These are phyloP conservation scores for Fulvia fulva DNA, from an alignment of 2,329 filamentous ascomycete genomes.

Conservation along the genomic window DNA sequence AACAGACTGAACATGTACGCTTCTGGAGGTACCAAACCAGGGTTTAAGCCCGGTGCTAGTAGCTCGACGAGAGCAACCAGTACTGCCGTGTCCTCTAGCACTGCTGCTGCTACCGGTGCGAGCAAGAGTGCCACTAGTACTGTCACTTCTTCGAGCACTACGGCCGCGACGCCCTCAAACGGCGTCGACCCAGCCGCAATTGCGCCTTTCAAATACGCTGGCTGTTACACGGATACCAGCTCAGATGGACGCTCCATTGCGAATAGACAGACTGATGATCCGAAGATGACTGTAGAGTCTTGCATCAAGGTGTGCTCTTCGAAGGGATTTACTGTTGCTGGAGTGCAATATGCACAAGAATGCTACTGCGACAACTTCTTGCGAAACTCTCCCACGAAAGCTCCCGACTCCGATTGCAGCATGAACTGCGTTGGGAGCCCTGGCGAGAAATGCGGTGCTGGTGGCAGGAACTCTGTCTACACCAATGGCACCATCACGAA, in stretches of 20 bases:
- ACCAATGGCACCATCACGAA: slow-evolving; percentile 22
- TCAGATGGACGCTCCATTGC: slow-evolving; percentile 19
- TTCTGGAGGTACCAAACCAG: slow-evolving; percentile 18
- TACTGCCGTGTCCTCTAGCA: not conserved
- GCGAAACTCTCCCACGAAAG: slow-evolving; percentile 21
- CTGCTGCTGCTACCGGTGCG: not conserved
- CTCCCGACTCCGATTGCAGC: slow-evolving; percentile 26
- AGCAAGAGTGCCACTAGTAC: not conserved
- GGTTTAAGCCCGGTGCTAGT: slow-evolving; percentile 13
- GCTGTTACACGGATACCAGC: slow-evolving; percentile 28
- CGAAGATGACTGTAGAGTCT: slow-evolving; percentile 20
- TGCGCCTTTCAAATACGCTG: slow-evolving; percentile 21
- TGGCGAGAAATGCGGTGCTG: slow-evolving; percentile 31
- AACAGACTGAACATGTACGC: slow-evolving; percentile 26
- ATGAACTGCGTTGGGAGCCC: slow-evolving; percentile 29
- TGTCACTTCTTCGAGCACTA: not conserved
- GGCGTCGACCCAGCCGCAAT: slow-evolving; percentile 25
- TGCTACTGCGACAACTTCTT: slow-evolving; percentile 35
- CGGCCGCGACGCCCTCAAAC: slow-evolving; percentile 14
- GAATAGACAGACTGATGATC: slow-evolving; percentile 15
- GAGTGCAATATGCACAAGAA: slow-evolving; percentile 26
- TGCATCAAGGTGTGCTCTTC: slow-evolving; percentile 29
- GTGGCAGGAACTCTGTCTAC: slow-evolving; percentile 28
- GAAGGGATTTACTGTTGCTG: slow-evolving; percentile 33
- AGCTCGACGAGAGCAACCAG: slow-evolving; percentile 6